Base-by-base conservation (phyloP, 345 rosid species). In the Adansonia digitata region DNA sequence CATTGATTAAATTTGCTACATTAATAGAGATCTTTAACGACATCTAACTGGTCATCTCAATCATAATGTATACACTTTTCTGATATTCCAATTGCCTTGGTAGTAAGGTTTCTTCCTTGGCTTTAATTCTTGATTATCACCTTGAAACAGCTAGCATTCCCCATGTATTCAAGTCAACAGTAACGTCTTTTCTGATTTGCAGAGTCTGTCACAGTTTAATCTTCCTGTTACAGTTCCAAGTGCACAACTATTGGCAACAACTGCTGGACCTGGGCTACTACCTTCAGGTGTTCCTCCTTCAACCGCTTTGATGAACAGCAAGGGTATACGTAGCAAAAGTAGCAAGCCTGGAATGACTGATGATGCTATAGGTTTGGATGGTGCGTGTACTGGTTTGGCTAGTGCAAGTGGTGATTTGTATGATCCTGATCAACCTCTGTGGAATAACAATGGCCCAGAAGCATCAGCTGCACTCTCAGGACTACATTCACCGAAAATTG, bases 351-450 rank as follows among this genome's bases (percentile, higher is more conserved):
- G 88, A 82, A 73, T 91, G 78, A 62, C 60, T 69, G 90, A 86
- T 81, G 96, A 85, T 79, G 86, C 82, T 61, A 43, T 83, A 78
- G 90, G 84, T 64, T 82, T 85, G 75, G 88, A 89, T 79, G 83
- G 84, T 84, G 86, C 80, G 61, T 88, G 73, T 83, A 69, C 88
- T 77, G 86, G 83, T 76, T 59, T 86, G 69, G 75, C 71, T 69
- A 34, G 73, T 84, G 82, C 81, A 67, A 84, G 74, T 77, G 95
- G 90, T 53, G 99, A 95, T 83, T 79, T 91, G 69, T 95, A 95
- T 81, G 99, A 95, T 84, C 99, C 99, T 77, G 99, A 95, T 84
- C 98, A 95, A 80, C 99, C 98, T 59, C 74, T 95, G 77, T 95
- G 99, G 99, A 95, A 90, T 84, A 82, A 81, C 68, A 83, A 78